phyloP scores from a whole-genome alignment of 2,329 filamentous ascomycete genomes.

The Phialophora tarda region DNA sequence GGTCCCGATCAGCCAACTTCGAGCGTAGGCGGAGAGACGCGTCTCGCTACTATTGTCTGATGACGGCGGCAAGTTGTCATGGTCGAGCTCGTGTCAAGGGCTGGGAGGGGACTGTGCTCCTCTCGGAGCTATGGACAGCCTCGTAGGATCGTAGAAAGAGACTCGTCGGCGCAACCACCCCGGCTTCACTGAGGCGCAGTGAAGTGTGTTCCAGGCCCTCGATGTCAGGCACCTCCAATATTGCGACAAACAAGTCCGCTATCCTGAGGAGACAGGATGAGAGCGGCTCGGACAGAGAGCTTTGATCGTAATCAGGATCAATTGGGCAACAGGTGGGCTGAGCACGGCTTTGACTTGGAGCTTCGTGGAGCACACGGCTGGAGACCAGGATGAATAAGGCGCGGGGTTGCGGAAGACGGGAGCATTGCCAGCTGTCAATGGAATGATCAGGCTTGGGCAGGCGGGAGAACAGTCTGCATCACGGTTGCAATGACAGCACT shows the following conservation, averaged over 20 bases:
- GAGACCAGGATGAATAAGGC: conserved; percentile 19
- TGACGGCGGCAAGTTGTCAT: conserved; percentile 27
- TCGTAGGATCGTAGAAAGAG: conserved; percentile 4
- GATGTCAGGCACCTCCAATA: background rate
- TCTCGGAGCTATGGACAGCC: conserved; percentile 4
- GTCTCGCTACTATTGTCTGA: conserved; percentile 14
- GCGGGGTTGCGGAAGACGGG: conserved; percentile 14
- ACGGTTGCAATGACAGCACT: conserved; percentile 6
- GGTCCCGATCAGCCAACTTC: conserved; percentile 24
- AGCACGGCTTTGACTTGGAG: conserved; percentile 24
- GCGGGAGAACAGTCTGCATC: background rate
- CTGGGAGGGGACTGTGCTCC: conserved; percentile 21
- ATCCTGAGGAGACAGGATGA: background rate
- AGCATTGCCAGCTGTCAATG: conserved; percentile 13
- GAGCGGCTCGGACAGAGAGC: conserved; percentile 2
- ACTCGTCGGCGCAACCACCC: background rate
- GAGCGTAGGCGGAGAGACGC: conserved; percentile 21
- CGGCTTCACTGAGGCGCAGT: background rate
- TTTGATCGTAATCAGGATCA: background rate
- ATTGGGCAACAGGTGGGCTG: conserved; percentile 14
- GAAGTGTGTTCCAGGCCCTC: background rate
- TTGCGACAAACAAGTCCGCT: background rate
- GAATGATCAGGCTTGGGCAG: conserved; percentile 10
- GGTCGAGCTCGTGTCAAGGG: conserved; percentile 27
- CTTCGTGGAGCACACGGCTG: conserved; percentile 11